Evolutionary conservation across 495 filamentous ascomycete genomes (phyloP).

Genomic region (Barbatosphaeria neglecta): DNA sequence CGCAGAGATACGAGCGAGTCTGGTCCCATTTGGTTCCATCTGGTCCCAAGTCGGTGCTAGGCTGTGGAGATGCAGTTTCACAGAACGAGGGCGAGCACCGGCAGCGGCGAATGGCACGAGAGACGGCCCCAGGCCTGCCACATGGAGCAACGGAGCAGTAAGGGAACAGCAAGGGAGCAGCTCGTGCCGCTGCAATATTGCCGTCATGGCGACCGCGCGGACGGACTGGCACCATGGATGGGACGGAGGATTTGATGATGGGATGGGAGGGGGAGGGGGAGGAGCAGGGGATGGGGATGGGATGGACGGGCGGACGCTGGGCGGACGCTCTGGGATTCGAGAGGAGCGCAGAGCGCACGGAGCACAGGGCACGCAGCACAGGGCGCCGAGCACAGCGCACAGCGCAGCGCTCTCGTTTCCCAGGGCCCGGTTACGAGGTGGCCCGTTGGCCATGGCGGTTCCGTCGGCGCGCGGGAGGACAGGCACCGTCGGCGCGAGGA

Average conservation of each 20-base stretch:
- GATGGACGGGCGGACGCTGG: not conserved
- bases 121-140: not conserved
- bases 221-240: too few species aligned
- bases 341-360: too few species aligned
- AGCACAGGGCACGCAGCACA: too few species aligned
- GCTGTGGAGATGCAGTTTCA: slow-evolving; percentile 10
- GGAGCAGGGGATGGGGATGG: not conserved
- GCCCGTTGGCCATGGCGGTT: not conserved
- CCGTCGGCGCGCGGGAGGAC: not conserved
- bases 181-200: slow-evolving; percentile 1
- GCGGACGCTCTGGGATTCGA: too few species aligned
- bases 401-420: too few species aligned
- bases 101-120: not conserved
- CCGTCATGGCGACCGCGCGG: not conserved
- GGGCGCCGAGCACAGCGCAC: too few species aligned
- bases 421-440: too few species aligned
- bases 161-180: not conserved
- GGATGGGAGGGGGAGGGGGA: not conserved
- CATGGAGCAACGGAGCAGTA: slow-evolving; percentile 1
- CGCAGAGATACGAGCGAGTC: not conserved
- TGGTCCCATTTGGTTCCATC: too few species aligned
- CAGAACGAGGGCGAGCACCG: not conserved
- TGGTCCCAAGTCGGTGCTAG: slow-evolving; percentile 8
- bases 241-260: not conserved
- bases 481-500: not conserved